Conservation (phyloP, 345 rosid species). For the Salix udensis region DNA sequence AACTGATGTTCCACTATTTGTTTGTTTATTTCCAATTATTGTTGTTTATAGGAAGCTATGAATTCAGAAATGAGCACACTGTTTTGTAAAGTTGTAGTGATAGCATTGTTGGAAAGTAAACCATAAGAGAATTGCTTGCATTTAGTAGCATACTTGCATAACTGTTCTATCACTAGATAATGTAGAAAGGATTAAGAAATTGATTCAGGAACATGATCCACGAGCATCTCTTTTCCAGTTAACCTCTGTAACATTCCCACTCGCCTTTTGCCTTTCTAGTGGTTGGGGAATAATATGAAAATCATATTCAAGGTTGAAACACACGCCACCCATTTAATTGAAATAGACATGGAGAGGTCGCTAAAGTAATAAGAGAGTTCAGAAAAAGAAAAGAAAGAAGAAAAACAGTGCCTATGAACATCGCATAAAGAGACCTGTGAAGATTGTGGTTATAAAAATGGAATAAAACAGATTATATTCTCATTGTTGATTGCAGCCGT, state of each 20-base stretch:
- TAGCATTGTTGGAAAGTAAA: slow-evolving; percentile 15
- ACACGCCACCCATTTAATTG: background rate
- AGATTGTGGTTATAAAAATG: background rate
- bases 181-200: background rate
- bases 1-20: slow-evolving; percentile 22
- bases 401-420: background rate
- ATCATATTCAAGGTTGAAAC: background rate
- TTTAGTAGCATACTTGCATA: background rate
- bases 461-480: background rate
- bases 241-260: background rate
- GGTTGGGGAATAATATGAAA: no score
- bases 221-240: background rate
- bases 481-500: background rate
- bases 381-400: background rate
- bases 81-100: slow-evolving; percentile 26
- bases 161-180: background rate
- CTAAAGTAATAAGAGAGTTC: background rate
- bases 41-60: slow-evolving; percentile 21
- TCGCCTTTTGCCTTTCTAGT: background rate
- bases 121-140: slow-evolving; percentile 11
- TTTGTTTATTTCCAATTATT: slow-evolving; percentile 14
- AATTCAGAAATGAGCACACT: slow-evolving; percentile 1
- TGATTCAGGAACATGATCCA: background rate
- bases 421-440: background rate
- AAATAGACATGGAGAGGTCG: background rate